A percentile compares a stretch with the other conserved stretches of the same genome.
phyloP scores from a whole-genome alignment of 352 stramenopile genomes.

The Pythium dissimile region DNA sequence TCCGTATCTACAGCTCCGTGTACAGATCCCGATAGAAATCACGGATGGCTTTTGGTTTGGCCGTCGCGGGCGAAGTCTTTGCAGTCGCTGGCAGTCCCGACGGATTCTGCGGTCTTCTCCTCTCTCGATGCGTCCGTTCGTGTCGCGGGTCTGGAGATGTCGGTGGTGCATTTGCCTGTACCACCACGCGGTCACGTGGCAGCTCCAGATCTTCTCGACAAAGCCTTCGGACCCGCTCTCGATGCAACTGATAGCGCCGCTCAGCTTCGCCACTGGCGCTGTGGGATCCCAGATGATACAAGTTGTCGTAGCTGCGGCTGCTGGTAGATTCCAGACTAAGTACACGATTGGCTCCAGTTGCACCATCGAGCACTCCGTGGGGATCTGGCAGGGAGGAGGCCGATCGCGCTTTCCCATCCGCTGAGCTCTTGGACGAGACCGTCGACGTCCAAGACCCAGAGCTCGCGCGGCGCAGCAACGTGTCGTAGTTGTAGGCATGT shows the following conservation, averaged over 20 bases:
- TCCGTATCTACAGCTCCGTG: slow-evolving; percentile 13
- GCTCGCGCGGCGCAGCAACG: slow-evolving; percentile 20
- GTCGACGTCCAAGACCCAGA: slow-evolving; percentile 2
- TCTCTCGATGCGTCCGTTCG: too few species aligned
- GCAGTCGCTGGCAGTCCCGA: too few species aligned
- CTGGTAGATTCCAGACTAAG: neutral
- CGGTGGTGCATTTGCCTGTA: too few species aligned
- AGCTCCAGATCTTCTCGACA: neutral
- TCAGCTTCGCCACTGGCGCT: slow-evolving; percentile 2
- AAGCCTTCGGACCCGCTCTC: slow-evolving; percentile 1
- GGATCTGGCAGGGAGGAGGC: too few species aligned
- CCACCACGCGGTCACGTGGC: neutral
- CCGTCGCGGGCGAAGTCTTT: neutral
- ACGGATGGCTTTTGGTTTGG: neutral
- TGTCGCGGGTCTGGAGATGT: too few species aligned
- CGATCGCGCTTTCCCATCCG: neutral
- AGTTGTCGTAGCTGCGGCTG: slow-evolving; percentile 3
- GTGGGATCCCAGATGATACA: slow-evolving; percentile 9
- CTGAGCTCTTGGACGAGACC: neutral
- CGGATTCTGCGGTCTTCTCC: too few species aligned
- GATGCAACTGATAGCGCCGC: slow-evolving; percentile 8
- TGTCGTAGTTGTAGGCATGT: slow-evolving; percentile 43
- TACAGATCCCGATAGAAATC: slow-evolving; percentile 22
- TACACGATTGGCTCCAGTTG: neutral
- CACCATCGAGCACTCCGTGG: neutral